Percentiles rank a stretch among this genome's conserved stretches.
Evolutionary conservation across 176 grass and related monocot genomes (phyloP).

Genomic region (Bonia amplexicaulis): DNA sequence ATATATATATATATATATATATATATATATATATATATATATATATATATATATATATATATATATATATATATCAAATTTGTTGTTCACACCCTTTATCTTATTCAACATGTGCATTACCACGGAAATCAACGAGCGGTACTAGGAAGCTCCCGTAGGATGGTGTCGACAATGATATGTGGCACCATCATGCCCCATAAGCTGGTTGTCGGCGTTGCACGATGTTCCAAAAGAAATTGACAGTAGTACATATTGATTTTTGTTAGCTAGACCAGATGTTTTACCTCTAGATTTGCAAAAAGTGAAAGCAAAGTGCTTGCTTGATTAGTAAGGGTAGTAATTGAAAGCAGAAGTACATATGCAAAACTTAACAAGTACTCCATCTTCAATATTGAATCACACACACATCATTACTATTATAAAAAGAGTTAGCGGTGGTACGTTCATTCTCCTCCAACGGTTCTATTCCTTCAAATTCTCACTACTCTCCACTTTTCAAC

Average conservation of each 20-base stretch:
- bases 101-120: background rate
- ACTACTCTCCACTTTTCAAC: too few species aligned
- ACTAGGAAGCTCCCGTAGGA: background rate
- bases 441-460: too few species aligned
- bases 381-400: background rate
- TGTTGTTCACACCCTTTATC: background rate
- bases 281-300: background rate
- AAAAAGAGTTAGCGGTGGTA: too few species aligned
- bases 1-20: fast-evolving
- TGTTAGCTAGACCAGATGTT: background rate
- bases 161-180: background rate
- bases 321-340: background rate
- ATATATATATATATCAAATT: background rate
- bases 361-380: background rate
- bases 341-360: background rate
- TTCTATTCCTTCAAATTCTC: too few species aligned
- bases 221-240: background rate
- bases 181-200: background rate
- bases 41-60: too few species aligned
- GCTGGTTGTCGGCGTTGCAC: background rate
- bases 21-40: too few species aligned
- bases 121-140: background rate
- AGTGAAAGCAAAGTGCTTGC: background rate
- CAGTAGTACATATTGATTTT: background rate
- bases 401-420: too few species aligned